These are phyloP conservation scores for Gnaphalium uliginosum DNA, from an alignment of 129 eudicot species.

Conservation along the genomic window DNA sequence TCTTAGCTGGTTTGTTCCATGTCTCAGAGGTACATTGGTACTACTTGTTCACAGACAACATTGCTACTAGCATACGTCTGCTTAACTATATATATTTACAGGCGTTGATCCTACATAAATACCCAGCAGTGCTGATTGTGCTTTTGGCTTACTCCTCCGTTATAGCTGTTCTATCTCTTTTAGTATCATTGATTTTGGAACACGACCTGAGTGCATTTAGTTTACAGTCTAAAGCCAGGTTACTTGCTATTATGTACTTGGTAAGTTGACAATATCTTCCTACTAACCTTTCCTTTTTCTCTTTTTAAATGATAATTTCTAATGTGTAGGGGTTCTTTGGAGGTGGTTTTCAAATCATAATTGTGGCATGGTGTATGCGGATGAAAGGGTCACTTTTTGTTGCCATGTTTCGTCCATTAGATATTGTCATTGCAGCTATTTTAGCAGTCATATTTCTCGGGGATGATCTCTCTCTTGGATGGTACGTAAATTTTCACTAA, in stretches of 20 bases:
- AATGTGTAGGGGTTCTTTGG: slow-evolving; percentile 53
- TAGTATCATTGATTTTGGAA: slow-evolving; percentile 24
- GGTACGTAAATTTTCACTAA: slow-evolving; percentile 33
- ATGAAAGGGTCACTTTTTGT: slow-evolving; percentile 37
- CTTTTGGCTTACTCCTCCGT: slow-evolving; percentile 25
- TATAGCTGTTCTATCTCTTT: slow-evolving; percentile 18
- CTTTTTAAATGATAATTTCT: background rate
- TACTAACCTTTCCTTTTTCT: background rate
- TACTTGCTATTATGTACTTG: slow-evolving; percentile 24
- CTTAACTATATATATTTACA: slow-evolving; percentile 9
- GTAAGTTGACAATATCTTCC: slow-evolving; percentile 15
- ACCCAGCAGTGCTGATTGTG: slow-evolving; percentile 21
- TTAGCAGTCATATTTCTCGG: slow-evolving; percentile 52
- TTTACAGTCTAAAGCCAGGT: slow-evolving; percentile 26
- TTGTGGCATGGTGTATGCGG: slow-evolving; percentile 51
- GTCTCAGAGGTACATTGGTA: slow-evolving; percentile 36
- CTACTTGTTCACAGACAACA: too few relatives aligned
- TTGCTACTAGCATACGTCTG: background rate
- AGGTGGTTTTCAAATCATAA: slow-evolving; percentile 42
- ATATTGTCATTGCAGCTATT: slow-evolving; percentile 53
- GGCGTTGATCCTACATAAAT: slow-evolving; percentile 26
- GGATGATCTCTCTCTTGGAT: slow-evolving; percentile 66
- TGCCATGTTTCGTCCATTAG: slow-evolving; percentile 69
- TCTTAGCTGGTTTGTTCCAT: slow-evolving; percentile 36
- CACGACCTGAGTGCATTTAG: slow-evolving; percentile 19